These are phyloP conservation scores for Fomitiporia mediterranea DNA, from an alignment of 1,284 basidiomycete genomes.

Conservation along the genomic window DNA sequence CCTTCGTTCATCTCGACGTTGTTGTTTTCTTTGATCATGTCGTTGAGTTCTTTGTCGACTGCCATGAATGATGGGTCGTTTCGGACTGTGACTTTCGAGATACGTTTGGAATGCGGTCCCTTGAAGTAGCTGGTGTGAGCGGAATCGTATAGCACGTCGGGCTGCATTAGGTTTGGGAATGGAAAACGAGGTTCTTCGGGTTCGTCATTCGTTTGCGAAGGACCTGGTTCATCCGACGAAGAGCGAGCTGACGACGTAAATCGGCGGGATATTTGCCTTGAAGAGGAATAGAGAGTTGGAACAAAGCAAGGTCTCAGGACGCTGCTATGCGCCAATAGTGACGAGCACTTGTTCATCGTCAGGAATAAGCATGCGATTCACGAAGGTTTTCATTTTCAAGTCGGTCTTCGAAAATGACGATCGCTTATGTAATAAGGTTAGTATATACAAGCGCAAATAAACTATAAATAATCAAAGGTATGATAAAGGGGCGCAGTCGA, in stretches of 20 bases:
- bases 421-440: too few relatives aligned
- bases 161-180: slow-evolving; percentile 19
- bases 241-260: not conserved
- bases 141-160: slow-evolving; percentile 19
- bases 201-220: not conserved
- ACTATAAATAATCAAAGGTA: too few relatives aligned
- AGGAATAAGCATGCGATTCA: not conserved
- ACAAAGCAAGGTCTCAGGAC: not conserved
- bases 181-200: not conserved
- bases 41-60: slow-evolving; percentile 22
- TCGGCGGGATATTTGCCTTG: not conserved
- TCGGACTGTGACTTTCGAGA: slow-evolving; percentile 44
- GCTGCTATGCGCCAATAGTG: slow-evolving; percentile 3
- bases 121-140: slow-evolving; percentile 3
- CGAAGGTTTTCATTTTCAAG: too few relatives aligned
- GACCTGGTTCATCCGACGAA: not conserved
- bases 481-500: too few relatives aligned
- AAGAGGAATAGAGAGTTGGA: not conserved
- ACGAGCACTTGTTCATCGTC: slow-evolving; percentile 16
- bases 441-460: too few relatives aligned
- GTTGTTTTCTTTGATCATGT: slow-evolving; percentile 18
- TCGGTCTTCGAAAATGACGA: too few relatives aligned
- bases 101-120: not conserved
- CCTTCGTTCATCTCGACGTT: slow-evolving; percentile 20
- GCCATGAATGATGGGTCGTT: slow-evolving; percentile 46